Evolutionary conservation across 768 basidiomycete species (phyloP), one percentile per base, ranked within the genome.

Genomic region (Boletus coccyginus): DNA sequence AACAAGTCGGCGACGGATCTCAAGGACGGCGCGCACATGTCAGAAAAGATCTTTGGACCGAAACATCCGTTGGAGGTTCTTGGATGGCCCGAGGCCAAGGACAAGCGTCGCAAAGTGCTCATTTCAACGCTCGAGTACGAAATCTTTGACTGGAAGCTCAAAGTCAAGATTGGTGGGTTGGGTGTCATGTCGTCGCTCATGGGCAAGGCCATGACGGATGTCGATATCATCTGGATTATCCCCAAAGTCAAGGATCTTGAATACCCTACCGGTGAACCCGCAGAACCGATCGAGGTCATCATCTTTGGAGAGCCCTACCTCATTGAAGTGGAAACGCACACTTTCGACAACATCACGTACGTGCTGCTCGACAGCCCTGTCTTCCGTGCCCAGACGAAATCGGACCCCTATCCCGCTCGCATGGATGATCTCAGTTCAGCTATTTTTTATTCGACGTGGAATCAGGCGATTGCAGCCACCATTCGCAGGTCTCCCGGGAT

Each of bases 401-500:
- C 94, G 0, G 94, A 97, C 65, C 94, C 94, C 3, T 97, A 97
- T 70, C 94, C 94, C 32, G 89, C 92, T 65, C 91, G 94, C 64
- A 97, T 97, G 94, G 94, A 97, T 68, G 94, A 97, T 70, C 80
- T 97, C 60, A 90, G 89, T 62, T 96, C 94, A 11, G 94, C 94
- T 41, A 96, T 96, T 67, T 97, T 96, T 80, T 97, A 97, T 71
- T 96, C 94, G 47, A 94, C 94, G 17, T 97, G 94, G 94, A 97
- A 97, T 66, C 94, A 97, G 73, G 92, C 94, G 43, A 94, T 97
- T 60, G 93, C 94, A 17, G 87, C 92, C 44, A 91, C 93, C 33
- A 89, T 97, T 60, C 87, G 92, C 59, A 85, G 93, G 52, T 78
- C 78, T 74, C 92, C 94, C 1, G 85, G 86, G 61, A 86, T 96